Conservation (phyloP, 1,284 basidiomycete genomes). For the Ceraceosorus bombacis region DNA sequence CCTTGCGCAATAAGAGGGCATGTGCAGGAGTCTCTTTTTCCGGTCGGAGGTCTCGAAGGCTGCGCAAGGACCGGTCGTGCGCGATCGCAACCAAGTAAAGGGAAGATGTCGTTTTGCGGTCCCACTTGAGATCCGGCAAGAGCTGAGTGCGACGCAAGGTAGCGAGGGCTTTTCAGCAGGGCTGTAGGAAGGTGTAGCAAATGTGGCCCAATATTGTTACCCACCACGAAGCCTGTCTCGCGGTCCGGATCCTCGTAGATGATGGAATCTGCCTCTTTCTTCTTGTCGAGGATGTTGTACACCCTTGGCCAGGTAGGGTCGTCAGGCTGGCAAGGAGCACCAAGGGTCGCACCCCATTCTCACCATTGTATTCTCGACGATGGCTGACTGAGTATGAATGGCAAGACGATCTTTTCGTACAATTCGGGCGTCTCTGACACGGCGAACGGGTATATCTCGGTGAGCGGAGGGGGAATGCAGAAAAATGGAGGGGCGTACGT, state of each 20-base stretch:
- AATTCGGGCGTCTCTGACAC: slow-evolving; percentile 39
- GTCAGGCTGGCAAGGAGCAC: slow-evolving; percentile 4
- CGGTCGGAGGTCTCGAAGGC: slow-evolving; percentile 51
- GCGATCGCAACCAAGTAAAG: slow-evolving; percentile 50
- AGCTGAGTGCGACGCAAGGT: slow-evolving; percentile 53
- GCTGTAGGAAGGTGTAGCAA: slow-evolving; percentile 62
- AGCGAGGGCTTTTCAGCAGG: no score
- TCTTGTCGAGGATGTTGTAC: slow-evolving; percentile 71
- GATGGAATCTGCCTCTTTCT: slow-evolving; percentile 70
- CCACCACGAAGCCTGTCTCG: slow-evolving; percentile 59
- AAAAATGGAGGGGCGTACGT: no score
- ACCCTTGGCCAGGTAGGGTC: slow-evolving; percentile 58
- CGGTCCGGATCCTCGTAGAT: slow-evolving; percentile 60
- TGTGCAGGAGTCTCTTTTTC: slow-evolving; percentile 52
- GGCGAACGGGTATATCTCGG: not conserved
- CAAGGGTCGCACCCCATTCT: slow-evolving; percentile 20
- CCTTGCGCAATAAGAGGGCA: slow-evolving; percentile 62
- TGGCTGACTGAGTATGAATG: slow-evolving; percentile 41
- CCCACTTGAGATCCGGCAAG: slow-evolving; percentile 57
- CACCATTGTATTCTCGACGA: slow-evolving; percentile 64
- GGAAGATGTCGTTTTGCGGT: slow-evolving; percentile 59
- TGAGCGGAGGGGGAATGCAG: not conserved
- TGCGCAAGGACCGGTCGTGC: slow-evolving; percentile 43
- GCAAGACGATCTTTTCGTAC: slow-evolving; percentile 28
- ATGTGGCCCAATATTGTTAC: slow-evolving; percentile 1